Base-by-base conservation (phyloP, 257 asterid genomes). In the Lycium barbarum region DNA sequence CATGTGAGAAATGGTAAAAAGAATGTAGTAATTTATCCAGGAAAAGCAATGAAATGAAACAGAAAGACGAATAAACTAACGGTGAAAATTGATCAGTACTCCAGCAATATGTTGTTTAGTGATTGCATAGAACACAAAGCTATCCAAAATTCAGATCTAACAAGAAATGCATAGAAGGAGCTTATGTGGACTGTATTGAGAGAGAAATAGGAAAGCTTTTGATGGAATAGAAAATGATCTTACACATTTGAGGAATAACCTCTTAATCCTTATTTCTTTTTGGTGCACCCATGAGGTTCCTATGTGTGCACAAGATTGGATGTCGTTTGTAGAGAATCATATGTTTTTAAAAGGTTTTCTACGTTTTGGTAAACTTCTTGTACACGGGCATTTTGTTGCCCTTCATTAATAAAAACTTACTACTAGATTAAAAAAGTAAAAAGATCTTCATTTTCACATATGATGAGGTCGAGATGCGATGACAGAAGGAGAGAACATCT, bases 161-260 rank as follows among this genome's bases (percentile, higher is more conserved):
- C 15, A 33, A 70, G 35, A 40, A 76, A 74, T 49, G 40, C 81
- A 17, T 8, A 78, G 17, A 53, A 54, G 43, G 9, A 78, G 53
- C 66, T 10, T 53, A 70, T 70, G 35, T 40, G 79, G 79, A 40
- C 54, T 70, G 55, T 70, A 40, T 40, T 54, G 54, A 20, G 53
- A 70, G 79, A 70, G 79, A 70, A 70, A 70, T 18, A 18, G 54
- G 54, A 70, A 70, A 70, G 79, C 22, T 17, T 15, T 17, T 70
- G 79, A 70, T 70, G 79, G 79, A 70, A 70, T 13, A 70, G 79
- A 40, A 70, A 70, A 70, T 40, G 79, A 40, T 70, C 40, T 70
- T 70, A 17, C 47, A 17, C 79, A 70, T 38, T 40, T 40, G 33
- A 70, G 54, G 54, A 70, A 54, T 43, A 40, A 70, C 79, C 79